Evolutionary conservation across 768 basidiomycete species (phyloP).

Genomic region (Pisolithus sp.): DNA sequence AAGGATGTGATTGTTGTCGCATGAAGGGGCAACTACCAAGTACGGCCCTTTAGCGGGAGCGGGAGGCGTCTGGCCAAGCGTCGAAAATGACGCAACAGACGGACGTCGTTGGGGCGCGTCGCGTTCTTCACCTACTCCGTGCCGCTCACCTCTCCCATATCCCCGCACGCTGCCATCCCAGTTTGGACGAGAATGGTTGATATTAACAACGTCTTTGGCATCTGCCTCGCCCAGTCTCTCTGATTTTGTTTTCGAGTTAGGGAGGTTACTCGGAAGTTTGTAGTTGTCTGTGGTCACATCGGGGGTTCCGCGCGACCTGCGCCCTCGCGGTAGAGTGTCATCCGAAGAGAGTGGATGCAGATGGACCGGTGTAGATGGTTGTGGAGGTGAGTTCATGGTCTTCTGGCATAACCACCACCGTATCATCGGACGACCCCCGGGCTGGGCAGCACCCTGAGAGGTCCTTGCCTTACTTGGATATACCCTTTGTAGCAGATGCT

Average conservation of each 20-base stretch:
- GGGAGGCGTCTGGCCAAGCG: conserved; percentile 34
- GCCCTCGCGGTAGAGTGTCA: conserved; percentile 39
- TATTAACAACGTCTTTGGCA: conserved; percentile 9
- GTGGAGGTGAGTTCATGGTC: conserved; percentile 20
- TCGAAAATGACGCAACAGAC: conserved; percentile 34
- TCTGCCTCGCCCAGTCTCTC: conserved; percentile 35
- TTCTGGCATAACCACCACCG: conserved; percentile 7
- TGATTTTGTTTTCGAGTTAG: conserved; percentile 54
- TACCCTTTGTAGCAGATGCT: not conserved
- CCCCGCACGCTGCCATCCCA: conserved; percentile 57
- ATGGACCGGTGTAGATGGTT: conserved; percentile 50
- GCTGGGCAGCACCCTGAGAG: not conserved
- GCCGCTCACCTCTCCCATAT: conserved; percentile 38
- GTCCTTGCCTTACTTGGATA: not conserved
- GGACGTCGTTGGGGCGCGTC: conserved; percentile 19
- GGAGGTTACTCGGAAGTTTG: conserved; percentile 46
- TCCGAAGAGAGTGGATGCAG: conserved; percentile 69
- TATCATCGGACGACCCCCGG: not conserved
- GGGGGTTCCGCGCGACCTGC: conserved; percentile 39
- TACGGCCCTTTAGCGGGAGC: conserved; percentile 17
- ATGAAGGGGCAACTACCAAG: conserved; percentile 39
- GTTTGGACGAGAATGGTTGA: conserved; percentile 15
- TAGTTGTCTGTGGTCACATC: conserved; percentile 22
- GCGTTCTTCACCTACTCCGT: conserved; percentile 17
- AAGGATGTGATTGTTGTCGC: conserved; percentile 25